Evolutionary conservation across 352 stramenopile genomes (phyloP).

Genomic region (Bremia lactucae): DNA sequence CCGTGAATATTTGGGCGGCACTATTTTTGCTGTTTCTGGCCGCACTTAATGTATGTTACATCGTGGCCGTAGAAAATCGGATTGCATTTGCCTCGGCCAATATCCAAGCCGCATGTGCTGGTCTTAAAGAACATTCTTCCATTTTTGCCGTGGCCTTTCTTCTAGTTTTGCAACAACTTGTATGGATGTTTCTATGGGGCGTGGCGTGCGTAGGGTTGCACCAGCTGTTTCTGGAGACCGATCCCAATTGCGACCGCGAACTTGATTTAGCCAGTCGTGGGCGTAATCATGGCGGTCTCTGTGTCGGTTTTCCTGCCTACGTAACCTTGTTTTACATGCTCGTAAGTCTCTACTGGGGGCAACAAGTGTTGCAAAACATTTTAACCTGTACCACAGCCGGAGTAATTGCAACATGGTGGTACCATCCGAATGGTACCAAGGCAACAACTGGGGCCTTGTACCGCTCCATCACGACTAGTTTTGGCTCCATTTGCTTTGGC

Average conservation of each 20-base stretch:
- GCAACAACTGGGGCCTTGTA: constrained; percentile 62
- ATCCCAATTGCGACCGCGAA: constrained; percentile 47
- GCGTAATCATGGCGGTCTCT: constrained; percentile 32
- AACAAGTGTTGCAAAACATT: constrained; percentile 80
- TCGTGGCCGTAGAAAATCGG: constrained; percentile 65
- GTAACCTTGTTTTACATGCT: constrained; percentile 73
- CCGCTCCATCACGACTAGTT: constrained; percentile 68
- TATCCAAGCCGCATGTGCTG: constrained; percentile 57
- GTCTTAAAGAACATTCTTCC: constrained; percentile 38
- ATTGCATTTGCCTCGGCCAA: constrained; percentile 80
- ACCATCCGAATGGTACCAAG: constrained; percentile 47
- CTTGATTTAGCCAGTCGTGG: constrained; percentile 25
- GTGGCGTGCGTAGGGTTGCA: constrained; percentile 61
- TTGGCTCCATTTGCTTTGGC: constrained; percentile 76
- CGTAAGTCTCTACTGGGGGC: constrained; percentile 75
- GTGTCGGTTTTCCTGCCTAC: constrained; percentile 45
- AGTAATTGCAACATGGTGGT: constrained; percentile 80
- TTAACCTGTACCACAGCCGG: constrained; percentile 71
- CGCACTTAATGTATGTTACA: constrained; percentile 78
- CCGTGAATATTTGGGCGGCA: constrained; percentile 47
- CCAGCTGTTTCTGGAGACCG: constrained; percentile 50
- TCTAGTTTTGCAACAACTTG: constrained; percentile 57
- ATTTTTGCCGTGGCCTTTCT: constrained; percentile 60
- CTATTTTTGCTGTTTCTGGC: constrained; percentile 49
- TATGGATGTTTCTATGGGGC: constrained; percentile 67